Percentiles rank a stretch among this genome's conserved stretches.
Evolutionary conservation across 768 basidiomycete species (phyloP).

Genomic region (Naganishia randhawae): DNA sequence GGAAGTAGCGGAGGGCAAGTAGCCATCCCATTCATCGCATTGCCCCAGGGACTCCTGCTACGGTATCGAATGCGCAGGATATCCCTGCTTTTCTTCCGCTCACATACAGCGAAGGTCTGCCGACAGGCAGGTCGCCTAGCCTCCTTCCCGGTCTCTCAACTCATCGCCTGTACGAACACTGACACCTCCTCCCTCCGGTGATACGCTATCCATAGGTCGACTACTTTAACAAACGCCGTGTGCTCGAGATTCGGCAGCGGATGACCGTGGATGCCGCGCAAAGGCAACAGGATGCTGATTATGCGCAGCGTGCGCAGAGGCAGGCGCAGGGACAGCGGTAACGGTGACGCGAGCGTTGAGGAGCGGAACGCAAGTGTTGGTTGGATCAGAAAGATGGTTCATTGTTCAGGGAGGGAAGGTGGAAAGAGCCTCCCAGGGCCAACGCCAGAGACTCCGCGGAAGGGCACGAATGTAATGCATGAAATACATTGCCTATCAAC

Average conservation of each 20-base stretch:
- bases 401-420: neutral
- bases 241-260: conserved; percentile 55
- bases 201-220: conserved; percentile 61
- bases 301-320: conserved; percentile 2
- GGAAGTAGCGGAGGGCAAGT: neutral
- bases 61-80: no score
- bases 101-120: neutral
- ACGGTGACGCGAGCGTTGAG: no score
- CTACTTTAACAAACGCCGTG: conserved; percentile 87
- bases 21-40: no score
- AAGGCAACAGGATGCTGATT: conserved; percentile 27
- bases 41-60: no score
- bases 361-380: no score
- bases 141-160: neutral
- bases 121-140: neutral
- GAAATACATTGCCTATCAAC: no score
- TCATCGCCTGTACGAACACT: neutral
- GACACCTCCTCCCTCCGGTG: neutral
- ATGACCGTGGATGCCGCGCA: conserved; percentile 45
- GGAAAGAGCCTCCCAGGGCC: neutral
- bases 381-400: no score
- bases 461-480: no score
- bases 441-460: no score
- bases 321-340: conserved; percentile 11
- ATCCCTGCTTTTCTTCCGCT: no score